phyloP scores from a whole-genome alignment of 306 rosid species.

The Delonix regia region DNA sequence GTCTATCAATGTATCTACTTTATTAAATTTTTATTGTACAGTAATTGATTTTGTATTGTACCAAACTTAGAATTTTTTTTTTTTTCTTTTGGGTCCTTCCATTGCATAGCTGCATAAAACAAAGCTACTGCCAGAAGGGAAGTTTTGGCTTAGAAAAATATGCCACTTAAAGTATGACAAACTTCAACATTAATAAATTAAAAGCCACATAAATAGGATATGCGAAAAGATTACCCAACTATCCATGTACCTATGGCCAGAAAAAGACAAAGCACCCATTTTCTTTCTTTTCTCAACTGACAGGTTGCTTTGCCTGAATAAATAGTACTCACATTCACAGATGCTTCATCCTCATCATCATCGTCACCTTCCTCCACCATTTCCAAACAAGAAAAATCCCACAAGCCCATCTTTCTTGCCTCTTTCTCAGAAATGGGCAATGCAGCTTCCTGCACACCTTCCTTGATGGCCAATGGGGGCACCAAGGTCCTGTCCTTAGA shows the following conservation, averaged over 20 bases:
- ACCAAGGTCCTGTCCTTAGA: constrained; percentile 54
- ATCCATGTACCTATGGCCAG: constrained; percentile 21
- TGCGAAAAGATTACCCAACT: constrained; percentile 47
- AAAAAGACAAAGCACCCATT: constrained; percentile 39
- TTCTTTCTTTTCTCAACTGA: constrained; percentile 35
- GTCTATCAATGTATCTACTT: no score
- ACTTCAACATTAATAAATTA: constrained; percentile 3
- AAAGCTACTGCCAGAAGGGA: constrained; percentile 41
- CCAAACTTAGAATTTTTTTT: background rate
- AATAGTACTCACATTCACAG: constrained; percentile 35
- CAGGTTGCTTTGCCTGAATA: constrained; percentile 36
- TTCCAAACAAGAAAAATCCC: background rate
- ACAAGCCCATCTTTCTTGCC: background rate
- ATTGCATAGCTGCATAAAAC: constrained; percentile 34
- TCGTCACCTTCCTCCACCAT: constrained; percentile 21
- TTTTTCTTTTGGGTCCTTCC: background rate
- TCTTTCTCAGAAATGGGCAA: constrained; percentile 63
- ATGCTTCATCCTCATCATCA: constrained; percentile 6
- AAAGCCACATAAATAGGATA: constrained; percentile 32
- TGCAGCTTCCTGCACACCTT: constrained; percentile 73
- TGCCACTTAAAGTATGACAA: constrained; percentile 34
- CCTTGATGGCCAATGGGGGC: constrained; percentile 48
- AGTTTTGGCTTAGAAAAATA: constrained; percentile 33
- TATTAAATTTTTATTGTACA: no score
- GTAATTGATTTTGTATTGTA: background rate